These are phyloP conservation scores for Secale cereale DNA, from an alignment of 176 grass and related monocot genomes.

Conservation along the genomic window DNA sequence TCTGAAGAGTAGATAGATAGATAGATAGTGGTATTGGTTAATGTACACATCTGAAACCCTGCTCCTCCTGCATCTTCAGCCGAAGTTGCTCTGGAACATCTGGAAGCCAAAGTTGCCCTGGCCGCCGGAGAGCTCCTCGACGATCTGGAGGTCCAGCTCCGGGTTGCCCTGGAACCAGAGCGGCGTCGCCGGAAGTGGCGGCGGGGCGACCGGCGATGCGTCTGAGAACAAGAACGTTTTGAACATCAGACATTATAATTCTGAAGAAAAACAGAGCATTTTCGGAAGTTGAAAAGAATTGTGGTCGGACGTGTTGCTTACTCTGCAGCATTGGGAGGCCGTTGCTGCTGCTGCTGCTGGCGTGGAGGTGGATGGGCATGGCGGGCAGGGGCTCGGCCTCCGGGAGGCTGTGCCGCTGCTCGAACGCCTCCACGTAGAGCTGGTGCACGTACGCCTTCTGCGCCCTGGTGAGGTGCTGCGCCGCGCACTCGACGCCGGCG, in stretches of 20 bases:
- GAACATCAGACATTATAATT: neutral
- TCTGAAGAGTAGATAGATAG: neutral
- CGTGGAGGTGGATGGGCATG: neutral
- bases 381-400: constrained; percentile 25
- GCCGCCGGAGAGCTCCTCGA: neutral
- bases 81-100: neutral
- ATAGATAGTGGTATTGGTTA: neutral
- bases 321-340: constrained; percentile 49
- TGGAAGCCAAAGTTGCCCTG: neutral
- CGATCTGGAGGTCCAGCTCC: constrained; percentile 21
- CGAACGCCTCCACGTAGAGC: constrained; percentile 40
- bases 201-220: constrained; percentile 6
- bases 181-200: neutral
- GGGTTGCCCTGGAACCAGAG: constrained; percentile 25
- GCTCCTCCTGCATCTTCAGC: neutral
- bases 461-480: constrained; percentile 30
- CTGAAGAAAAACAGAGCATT: constrained; percentile 11
- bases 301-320: neutral
- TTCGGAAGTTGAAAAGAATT: neutral
- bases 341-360: neutral
- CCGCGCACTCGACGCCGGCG: neutral
- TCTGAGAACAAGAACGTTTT: constrained; percentile 5
- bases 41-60: constrained; percentile 22
- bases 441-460: constrained; percentile 29
- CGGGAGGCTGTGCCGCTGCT: constrained; percentile 29